Evolutionary conservation across 2,329 filamentous ascomycete genomes (phyloP), one percentile per base, ranked within the genome.

Genomic region (Parastagonospora nodorum): DNA sequence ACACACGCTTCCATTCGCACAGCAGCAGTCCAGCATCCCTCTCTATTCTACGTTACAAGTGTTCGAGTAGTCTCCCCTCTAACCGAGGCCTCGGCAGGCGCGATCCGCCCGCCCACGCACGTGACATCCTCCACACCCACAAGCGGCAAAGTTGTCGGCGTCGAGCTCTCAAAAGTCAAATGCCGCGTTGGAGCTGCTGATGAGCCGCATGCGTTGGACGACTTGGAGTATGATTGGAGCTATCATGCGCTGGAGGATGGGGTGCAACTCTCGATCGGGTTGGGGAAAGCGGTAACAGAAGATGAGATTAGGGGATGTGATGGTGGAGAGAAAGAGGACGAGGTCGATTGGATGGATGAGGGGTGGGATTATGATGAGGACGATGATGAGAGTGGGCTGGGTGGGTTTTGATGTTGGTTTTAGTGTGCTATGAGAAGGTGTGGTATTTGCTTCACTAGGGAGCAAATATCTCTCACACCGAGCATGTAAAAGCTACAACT

Each of bases 1-100:
- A 51, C 60, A 4, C 63, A 57, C 8, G 42, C 48, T 8, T 68
- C 60, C 31, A 53, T 72, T 12, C 58, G 55, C 50, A 58, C 60
- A 6, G 58, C 63, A 45, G 57, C 61, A 76, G 15, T 75, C 78
- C 41, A 77, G 76, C 64, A 85, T 82, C 57, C 57, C 38, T 59
- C 64, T 9, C 50, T 69, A 8, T 72, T 68, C 58, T 56, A 81
- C 76, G 40, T 80, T 72, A 47, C 80, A 67, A 1, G 76, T 70
- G 12, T 74, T 62, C 2, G 83, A 77, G 64, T 87, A 83, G 41
- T 68, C 31, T 60, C 52, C 6, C 67, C 64, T 30, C 60, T 49
- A 49, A 40, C 57, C 50, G 55, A 62, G 31, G 47, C 32, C 45
- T 31, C 42, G 28, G 35, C 46, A 12, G 30, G 33, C 19, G 48